Evolutionary conservation across 2,329 filamentous ascomycete species (phyloP), one percentile per base, ranked within the genome.

Genomic region (Chalaropsis ovoidea): DNA sequence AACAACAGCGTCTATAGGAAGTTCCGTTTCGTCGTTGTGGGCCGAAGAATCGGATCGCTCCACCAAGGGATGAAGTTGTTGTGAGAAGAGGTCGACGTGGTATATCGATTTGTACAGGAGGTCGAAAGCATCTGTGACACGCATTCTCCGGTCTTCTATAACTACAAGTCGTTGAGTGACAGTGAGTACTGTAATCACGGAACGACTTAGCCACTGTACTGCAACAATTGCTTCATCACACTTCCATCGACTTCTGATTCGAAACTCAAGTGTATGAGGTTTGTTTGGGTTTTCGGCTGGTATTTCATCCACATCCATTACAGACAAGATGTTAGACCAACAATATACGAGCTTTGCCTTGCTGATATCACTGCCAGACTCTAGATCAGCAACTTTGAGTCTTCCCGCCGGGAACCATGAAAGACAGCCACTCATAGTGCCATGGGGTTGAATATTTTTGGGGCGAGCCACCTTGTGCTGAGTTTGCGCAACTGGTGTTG

Each of bases 401-500:
- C 89, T 94, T 58, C 99, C 94, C 1, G 92, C 91, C 1, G 94
- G 94, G 73, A 99, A 99, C 94, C 94, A 99, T 42, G 94, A 91
- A 62, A 99, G 76, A 71, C 93, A 96, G 1, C 93, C 95, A 62
- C 89, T 96, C 82, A 99, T 86, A 19, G 93, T 86, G 72, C 91
- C 90, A 73, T 99, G 93, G 1, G 90, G 89, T 35, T 86, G 86
- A 10, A 97, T 85, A 69, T 97, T 93, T 73, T 95, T 97, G 3
- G 94, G 93, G 31, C 94, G 82, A 1, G 90, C 85, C 22, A 90
- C 86, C 76, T 99, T 99, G 75, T 96, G 89, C 73, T 99, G 94
- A 0, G 94, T 99, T 74, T 96, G 92, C 3, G 95, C 94, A 43
- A 97, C 82, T 0, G 94, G 94, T 0, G 93, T 99, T 0, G 94